Evolutionary conservation across 805 yeast species (phyloP).

Genomic region (Myxozyma melibiosi): DNA sequence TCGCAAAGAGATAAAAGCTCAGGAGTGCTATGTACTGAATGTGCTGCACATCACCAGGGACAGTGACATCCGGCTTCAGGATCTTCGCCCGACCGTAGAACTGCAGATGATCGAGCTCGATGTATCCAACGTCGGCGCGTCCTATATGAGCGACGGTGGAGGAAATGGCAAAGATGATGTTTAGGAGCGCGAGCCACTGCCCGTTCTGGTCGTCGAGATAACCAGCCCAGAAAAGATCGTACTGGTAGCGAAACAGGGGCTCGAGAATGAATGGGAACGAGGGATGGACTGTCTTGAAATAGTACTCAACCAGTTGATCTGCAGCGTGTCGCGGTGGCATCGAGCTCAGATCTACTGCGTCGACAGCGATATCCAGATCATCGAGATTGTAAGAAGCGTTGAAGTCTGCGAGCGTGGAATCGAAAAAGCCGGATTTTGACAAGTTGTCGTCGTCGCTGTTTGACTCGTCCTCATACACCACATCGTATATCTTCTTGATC

Average conservation of each 20-base stretch:
- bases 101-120: constrained; percentile 22
- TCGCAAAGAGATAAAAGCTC: constrained; percentile 20
- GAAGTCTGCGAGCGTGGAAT: constrained; percentile 8
- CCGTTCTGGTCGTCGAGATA: constrained; percentile 15
- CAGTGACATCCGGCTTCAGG: constrained; percentile 22
- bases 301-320: constrained; percentile 21
- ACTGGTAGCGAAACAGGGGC: constrained; percentile 25
- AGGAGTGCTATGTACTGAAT: constrained; percentile 22
- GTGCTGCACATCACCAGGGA: constrained; percentile 26
- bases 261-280: constrained; percentile 28
- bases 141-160: constrained; percentile 9
- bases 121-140: constrained; percentile 3
- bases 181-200: constrained; percentile 26
- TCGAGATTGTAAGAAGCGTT: constrained; percentile 24
- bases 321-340: constrained; percentile 19
- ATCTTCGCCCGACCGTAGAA: constrained; percentile 23
- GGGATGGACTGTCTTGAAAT: constrained; percentile 26
- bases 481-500: constrained; percentile 23
- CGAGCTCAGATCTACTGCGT: constrained; percentile 16
- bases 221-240: constrained; percentile 23
- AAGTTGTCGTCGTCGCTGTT: constrained; percentile 6
- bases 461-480: constrained; percentile 10
- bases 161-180: constrained; percentile 22
- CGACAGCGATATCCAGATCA: constrained; percentile 17
- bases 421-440: constrained; percentile 2